These are phyloP conservation scores for Heterobasidion parviporum DNA, from an alignment of 1,284 basidiomycete species.

Conservation along the genomic window DNA sequence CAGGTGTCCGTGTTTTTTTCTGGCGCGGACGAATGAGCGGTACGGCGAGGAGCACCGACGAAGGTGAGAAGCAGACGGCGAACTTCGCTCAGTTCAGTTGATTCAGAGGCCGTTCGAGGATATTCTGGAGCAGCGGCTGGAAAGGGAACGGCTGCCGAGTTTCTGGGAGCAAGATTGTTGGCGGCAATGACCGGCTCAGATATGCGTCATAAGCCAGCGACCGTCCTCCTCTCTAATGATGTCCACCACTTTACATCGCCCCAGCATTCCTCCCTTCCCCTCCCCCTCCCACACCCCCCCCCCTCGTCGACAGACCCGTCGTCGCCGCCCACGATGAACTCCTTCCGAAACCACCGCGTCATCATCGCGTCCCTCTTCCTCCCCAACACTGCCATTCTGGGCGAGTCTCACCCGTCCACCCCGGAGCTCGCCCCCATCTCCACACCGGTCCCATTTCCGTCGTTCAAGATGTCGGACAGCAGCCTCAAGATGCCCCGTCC, in stretches of 20 bases:
- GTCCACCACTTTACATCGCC: background rate
- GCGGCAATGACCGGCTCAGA: background rate
- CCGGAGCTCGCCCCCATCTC: constrained; percentile 22
- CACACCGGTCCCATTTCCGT: constrained; percentile 2
- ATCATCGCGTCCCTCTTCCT: constrained; percentile 76
- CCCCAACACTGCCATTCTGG: constrained; percentile 57
- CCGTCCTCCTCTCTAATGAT: background rate
- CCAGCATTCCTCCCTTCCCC: background rate
- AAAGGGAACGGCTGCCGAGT: background rate
- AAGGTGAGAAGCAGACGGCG: too few species aligned
- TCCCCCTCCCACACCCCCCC: background rate
- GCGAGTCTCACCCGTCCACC: constrained; percentile 43
- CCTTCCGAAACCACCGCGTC: constrained; percentile 60
- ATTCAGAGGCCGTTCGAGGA: too few species aligned
- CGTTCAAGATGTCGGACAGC: background rate
- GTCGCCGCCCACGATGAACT: constrained; percentile 37
- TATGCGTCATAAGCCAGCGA: background rate
- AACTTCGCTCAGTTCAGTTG: too few species aligned
- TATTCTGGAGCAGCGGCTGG: too few species aligned
- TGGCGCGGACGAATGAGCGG: background rate
- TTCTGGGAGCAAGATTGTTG: background rate
- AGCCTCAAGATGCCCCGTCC: constrained; percentile 10
- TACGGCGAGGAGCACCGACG: background rate
- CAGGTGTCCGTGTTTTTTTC: background rate
- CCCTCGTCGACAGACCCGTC: constrained; percentile 3